Evolutionary conservation across 164 flowering plant genomes (phyloP), one percentile per base, ranked within the genome.

Genomic region (Brasenia schreberi): DNA sequence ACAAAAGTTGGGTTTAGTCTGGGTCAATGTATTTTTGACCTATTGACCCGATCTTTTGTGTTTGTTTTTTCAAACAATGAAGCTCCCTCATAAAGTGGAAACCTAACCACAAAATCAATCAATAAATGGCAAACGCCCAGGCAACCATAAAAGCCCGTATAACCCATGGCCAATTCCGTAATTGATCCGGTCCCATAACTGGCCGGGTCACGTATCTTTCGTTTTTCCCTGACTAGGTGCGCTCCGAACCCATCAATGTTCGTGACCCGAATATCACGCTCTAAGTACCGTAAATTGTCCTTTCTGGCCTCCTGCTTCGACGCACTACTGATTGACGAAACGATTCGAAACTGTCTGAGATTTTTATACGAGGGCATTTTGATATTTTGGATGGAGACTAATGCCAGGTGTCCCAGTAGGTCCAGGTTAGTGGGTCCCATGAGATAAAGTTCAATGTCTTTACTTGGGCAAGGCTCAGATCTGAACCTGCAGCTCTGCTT

Each of bases 401-500:
- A 49, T 49, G 56, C 56, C 56, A 49, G 9, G 56, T 49, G 56
- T 49, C 16, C 3, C 5, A 6, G 56, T 12, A 9, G 56, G 56
- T 49, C 7, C 56, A 49, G 56, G 16, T 33, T 2, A 5, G 56
- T 49, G 56, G 16, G 56, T 9, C 16, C 56, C 14, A 14, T 14
- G 10, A 49, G 16, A 49, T 49, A 49, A 49, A 14, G 56, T 9
- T 49, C 12, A 9, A 14, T 49, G 16, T 49, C 56, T 33, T 33
- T 33, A 14, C 10, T 49, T 49, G 56, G 16, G 56, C 56, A 5
- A 68, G 66, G 52, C n/a, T 52, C 66, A 66, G 65, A 0, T 9
- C 60, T 65, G 39, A 68, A 33, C 65, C 70, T 68, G 45, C 5
- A 62, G 70, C 19, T 68, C 66, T 52, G 65, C 66, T 65, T 65